Evolutionary conservation across 2,329 filamentous ascomycete genomes (phyloP).

Genomic region (Penicillium sclerotigenum): DNA sequence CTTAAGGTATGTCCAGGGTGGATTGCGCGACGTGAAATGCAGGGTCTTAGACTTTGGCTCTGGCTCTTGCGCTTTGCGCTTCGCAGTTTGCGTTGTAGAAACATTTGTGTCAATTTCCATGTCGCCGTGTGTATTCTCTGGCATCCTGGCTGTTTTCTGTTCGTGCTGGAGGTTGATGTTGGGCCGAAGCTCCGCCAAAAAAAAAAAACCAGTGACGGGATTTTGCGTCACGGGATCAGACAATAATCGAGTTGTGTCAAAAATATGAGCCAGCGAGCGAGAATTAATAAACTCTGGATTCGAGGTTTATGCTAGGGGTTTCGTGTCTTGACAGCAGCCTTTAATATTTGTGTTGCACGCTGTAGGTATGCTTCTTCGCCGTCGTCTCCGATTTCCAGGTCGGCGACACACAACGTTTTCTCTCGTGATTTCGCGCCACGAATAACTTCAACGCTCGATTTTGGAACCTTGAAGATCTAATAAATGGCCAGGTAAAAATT

Average conservation of each 20-base stretch:
- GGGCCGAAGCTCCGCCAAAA: neutral
- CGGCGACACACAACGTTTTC: constrained; percentile 53
- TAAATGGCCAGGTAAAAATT: neutral
- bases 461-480: constrained; percentile 59
- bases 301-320: neutral
- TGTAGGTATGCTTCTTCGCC: constrained; percentile 33
- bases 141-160: constrained; percentile 1
- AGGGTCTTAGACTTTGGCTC: constrained; percentile 20
- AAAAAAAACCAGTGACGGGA: constrained; percentile 11
- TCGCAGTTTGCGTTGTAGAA: constrained; percentile 7
- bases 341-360: constrained; percentile 16
- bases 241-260: neutral
- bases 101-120: neutral
- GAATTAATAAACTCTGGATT: neutral
- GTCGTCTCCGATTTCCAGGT: constrained; percentile 28
- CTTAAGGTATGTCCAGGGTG: constrained; percentile 45
- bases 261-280: neutral
- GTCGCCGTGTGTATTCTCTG: neutral
- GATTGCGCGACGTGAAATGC: constrained; percentile 42
- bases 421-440: constrained; percentile 63
- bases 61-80: constrained; percentile 28
- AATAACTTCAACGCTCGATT: constrained; percentile 61
- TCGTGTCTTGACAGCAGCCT: constrained; percentile 17
- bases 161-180: neutral
- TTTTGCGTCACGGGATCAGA: constrained; percentile 21